A percentile compares a stretch with the other conserved stretches of the same genome.
Evolutionary conservation across 140 eudicot genomes (phyloP).

Genomic region (Bidens hawaiensis): DNA sequence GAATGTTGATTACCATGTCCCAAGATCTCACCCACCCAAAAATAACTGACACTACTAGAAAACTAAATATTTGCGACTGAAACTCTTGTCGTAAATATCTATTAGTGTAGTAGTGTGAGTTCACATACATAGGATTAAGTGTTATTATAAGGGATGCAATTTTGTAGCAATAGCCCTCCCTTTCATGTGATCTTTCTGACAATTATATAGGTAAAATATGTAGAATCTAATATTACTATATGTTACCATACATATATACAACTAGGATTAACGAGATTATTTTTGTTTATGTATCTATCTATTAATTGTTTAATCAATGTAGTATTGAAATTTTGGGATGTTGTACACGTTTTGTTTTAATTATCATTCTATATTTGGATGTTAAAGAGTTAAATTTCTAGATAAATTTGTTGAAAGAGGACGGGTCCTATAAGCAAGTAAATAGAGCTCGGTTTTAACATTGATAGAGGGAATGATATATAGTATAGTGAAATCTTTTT

Average conservation of each 20-base stretch:
- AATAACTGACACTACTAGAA: constrained; percentile 36
- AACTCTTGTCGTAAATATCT: neutral
- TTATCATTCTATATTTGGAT: neutral
- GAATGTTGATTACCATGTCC: constrained; percentile 57
- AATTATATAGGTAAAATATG: neutral
- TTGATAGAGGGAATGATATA: too few species aligned
- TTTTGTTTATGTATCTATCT: neutral
- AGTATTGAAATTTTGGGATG: constrained; percentile 1
- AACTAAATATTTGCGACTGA: neutral
- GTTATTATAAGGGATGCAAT: constrained; percentile 16
- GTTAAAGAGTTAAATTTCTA: neutral
- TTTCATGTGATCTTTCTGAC: neutral
- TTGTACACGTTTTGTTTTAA: neutral
- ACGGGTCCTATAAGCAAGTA: too few species aligned
- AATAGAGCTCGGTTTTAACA: too few species aligned
- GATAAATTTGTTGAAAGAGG: too few species aligned
- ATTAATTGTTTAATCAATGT: neutral
- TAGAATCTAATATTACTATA: constrained; percentile 2
- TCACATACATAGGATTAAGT: neutral
- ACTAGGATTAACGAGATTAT: neutral
- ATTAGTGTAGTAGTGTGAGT: neutral
- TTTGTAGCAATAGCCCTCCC: constrained; percentile 18
- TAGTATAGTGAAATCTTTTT: neutral
- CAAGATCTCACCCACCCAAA: constrained; percentile 66
- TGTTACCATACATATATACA: neutral